These are phyloP conservation scores for Hortaea werneckii DNA, from an alignment of 2,329 filamentous ascomycete genomes.

Conservation along the genomic window DNA sequence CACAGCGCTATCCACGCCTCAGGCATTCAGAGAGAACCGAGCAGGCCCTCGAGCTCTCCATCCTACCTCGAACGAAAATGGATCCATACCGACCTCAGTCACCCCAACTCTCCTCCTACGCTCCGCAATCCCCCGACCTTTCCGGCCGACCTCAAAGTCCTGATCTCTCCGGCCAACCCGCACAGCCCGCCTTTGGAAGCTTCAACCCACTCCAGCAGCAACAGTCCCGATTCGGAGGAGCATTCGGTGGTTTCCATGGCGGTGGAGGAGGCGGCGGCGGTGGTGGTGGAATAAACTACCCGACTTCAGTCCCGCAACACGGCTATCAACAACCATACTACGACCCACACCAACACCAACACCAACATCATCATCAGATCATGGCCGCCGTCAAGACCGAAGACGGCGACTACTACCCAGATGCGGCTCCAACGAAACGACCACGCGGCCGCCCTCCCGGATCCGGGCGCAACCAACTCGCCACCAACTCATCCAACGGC, in stretches of 20 bases:
- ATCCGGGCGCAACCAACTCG: neutral
- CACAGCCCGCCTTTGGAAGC: conserved; percentile 1
- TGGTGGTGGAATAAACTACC: conserved; percentile 5
- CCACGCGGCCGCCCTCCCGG: conserved; percentile 3
- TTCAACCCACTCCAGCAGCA: conserved; percentile 4
- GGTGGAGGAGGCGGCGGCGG: neutral
- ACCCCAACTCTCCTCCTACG: conserved; percentile 22
- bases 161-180: conserved; percentile 5
- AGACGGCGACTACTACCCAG: conserved; percentile 24
- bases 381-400: conserved; percentile 10
- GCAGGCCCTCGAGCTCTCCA: no score
- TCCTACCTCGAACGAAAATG: neutral
- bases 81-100: conserved; percentile 11
- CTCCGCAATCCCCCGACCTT: conserved; percentile 33
- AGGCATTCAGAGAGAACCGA: no score
- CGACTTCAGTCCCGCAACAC: conserved; percentile 14
- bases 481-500: conserved; percentile 10
- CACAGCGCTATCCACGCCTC: no score
- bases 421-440: conserved; percentile 14
- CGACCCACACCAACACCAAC: no score
- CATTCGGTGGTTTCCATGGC: conserved; percentile 4
- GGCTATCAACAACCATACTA: neutral
- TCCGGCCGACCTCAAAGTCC: conserved; percentile 15
- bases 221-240: conserved; percentile 5
- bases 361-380: neutral